Percentiles rank a stretch among this genome's conserved stretches.
Conservation (phyloP, 371 early-diverging fungal genomes). For the Zychaea mexicana region DNA sequence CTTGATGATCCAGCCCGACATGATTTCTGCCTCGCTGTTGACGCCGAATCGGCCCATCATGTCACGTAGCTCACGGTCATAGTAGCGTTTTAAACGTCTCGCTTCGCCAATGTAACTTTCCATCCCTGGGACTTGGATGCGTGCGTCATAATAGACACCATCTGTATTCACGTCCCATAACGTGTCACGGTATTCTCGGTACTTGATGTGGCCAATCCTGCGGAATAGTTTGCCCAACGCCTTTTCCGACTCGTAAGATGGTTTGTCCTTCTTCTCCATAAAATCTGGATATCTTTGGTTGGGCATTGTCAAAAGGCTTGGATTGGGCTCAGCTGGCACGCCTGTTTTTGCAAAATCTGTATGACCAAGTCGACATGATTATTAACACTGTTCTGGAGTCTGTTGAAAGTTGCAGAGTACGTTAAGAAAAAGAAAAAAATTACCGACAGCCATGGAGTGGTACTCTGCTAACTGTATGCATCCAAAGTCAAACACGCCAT, state of each 20-base stretch:
- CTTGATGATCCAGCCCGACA: slow-evolving; percentile 33
- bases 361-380: too few species aligned
- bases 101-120: slow-evolving; percentile 58
- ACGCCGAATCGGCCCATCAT: slow-evolving; percentile 61
- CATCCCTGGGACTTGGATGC: slow-evolving; percentile 50
- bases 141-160: slow-evolving; percentile 27
- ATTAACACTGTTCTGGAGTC: too few species aligned
- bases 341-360: slow-evolving; percentile 75
- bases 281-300: slow-evolving; percentile 16
- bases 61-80: slow-evolving; percentile 52
- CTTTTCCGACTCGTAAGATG: slow-evolving; percentile 47
- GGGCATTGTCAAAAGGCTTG: slow-evolving; percentile 10
- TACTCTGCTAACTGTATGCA: slow-evolving; percentile 60
- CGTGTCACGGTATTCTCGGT: slow-evolving; percentile 1
- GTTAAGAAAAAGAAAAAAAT: slow-evolving; percentile 20
- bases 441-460: slow-evolving; percentile 67
- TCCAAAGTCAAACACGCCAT: slow-evolving; percentile 36
- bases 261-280: slow-evolving; percentile 37
- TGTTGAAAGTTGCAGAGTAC: slow-evolving; percentile 9
- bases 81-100: slow-evolving; percentile 30
- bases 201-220: slow-evolving; percentile 15
- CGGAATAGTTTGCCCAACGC: slow-evolving; percentile 60
- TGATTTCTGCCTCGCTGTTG: slow-evolving; percentile 44
- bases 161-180: neutral
- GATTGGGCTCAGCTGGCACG: slow-evolving; percentile 19